phyloP scores from a whole-genome alignment of 805 yeast species.

The Martiniozyma abietophila region DNA sequence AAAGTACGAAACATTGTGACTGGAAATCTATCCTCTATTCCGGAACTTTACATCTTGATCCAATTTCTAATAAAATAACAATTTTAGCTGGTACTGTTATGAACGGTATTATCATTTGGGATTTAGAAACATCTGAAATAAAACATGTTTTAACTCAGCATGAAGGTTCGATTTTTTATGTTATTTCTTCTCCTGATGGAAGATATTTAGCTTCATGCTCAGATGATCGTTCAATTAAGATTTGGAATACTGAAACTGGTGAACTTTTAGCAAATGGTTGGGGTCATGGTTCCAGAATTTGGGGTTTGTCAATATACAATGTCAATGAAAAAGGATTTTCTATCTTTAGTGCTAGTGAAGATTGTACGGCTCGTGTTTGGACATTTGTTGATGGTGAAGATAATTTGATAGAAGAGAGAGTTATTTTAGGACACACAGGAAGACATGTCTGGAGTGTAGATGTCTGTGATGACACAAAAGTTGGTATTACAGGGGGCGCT shows the following conservation, averaged over 20 bases:
- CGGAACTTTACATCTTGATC: conserved; percentile 56
- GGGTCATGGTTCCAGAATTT: conserved; percentile 95
- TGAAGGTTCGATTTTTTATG: conserved; percentile 87
- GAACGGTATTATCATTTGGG: conserved; percentile 82
- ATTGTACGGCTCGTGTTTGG: conserved; percentile 81
- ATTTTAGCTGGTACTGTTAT: conserved; percentile 91
- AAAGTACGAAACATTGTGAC: conserved; percentile 34
- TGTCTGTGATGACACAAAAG: conserved; percentile 32
- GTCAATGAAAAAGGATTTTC: conserved; percentile 17
- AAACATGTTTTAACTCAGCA: conserved; percentile 59
- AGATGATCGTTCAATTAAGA: conserved; percentile 81
- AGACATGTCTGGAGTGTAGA: conserved; percentile 84
- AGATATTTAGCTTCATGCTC: conserved; percentile 68
- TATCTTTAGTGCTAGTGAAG: conserved; percentile 72
- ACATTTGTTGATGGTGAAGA: conserved; percentile 25
- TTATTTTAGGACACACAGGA: conserved; percentile 68
- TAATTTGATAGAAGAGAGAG: conserved; percentile 33
- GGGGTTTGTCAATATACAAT: conserved; percentile 61
- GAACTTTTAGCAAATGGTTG: conserved; percentile 67
- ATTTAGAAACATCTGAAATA: conserved; percentile 32
- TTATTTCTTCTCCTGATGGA: conserved; percentile 50
- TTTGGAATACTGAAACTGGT: conserved; percentile 60
- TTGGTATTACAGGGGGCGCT: conserved; percentile 85
- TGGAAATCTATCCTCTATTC: conserved; percentile 84
- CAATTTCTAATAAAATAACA: conserved; percentile 28